Evolutionary conservation across 345 rosid genomes (phyloP), one percentile per base, ranked within the genome.

Genomic region (Acer negundo): DNA sequence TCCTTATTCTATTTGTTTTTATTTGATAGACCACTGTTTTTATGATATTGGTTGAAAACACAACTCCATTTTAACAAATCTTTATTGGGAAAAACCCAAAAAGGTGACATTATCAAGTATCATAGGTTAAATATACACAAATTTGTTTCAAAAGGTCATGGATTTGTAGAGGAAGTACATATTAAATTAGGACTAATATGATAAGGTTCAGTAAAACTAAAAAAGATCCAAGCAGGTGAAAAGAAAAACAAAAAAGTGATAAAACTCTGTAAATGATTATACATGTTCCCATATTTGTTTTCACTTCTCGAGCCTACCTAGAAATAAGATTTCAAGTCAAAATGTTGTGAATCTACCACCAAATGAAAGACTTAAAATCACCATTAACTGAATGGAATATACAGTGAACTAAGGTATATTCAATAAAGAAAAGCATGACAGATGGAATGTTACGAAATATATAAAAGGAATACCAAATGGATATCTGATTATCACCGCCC

Each of bases 401-500:
- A 62, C 31, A 53, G 19, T 31, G 56, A 8, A 10, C 2, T 31
- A 2, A 69, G 0, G 23, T 4, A 66, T 2, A 31, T 38, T 7
- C 8, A 38, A 11, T 19, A 15, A 15, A 15, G 56, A 51, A 51
- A 51, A 51, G 7, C n/a, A 51, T 4, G 3, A 51, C 7, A 53
- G 58, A 53, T 22, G 19, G 3, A 6, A 65, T 6, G 6, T 35
- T 15, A 65, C 35, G 20, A 38, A 49, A 69, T 4, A 70, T 26
- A 17, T 7, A 1, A 49, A 53, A 9, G 16, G 8, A 17, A 19
- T 31, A 35, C 73, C 22, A 23, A 6, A 13, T 24, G 61, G 4
- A 56, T 26, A 74, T 12, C 24, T 42, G 28, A 77, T 85, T 82
- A 82, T 94, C 99, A 62, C 98, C 97, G 17, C 98, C 97, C 63